A percentile compares a stretch with the other conserved stretches of the same genome.
These are phyloP conservation scores for Globisporangium nagaii DNA, from an alignment of 352 stramenopile genomes.

Conservation along the genomic window DNA sequence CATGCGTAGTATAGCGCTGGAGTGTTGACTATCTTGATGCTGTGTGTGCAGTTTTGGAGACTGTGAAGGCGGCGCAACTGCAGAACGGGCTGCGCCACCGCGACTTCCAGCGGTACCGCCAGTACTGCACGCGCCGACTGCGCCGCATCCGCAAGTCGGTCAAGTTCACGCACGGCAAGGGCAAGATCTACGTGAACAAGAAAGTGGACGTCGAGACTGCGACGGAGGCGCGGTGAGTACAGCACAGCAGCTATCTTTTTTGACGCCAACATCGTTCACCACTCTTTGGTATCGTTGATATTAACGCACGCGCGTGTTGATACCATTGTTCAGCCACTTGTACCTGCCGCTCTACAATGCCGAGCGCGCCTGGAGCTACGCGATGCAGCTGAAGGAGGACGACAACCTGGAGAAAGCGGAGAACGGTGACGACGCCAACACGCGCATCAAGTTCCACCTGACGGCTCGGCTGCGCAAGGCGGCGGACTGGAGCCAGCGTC, in stretches of 20 bases:
- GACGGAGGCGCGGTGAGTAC: conserved; percentile 44
- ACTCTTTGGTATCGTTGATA: too few relatives aligned
- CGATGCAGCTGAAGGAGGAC: conserved; percentile 89
- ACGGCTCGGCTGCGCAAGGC: conserved; percentile 84
- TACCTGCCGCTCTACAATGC: conserved; percentile 89
- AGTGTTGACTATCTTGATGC: background rate
- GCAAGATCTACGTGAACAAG: conserved; percentile 77
- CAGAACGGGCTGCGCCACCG: conserved; percentile 87
- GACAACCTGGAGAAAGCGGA: conserved; percentile 85
- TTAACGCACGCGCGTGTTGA: too few relatives aligned
- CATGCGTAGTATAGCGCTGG: background rate
- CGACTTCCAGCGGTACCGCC: conserved; percentile 89
- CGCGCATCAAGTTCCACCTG: conserved; percentile 88
- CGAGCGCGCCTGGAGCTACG: conserved; percentile 88
- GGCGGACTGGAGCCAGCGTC: conserved; percentile 79
- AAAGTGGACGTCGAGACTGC: conserved; percentile 80
- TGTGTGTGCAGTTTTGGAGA: conserved; percentile 62
- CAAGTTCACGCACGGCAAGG: conserved; percentile 86
- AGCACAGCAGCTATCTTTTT: too few relatives aligned
- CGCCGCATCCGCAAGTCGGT: conserved; percentile 84
- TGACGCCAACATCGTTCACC: too few relatives aligned
- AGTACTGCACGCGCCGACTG: conserved; percentile 87
- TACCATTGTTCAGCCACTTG: too few relatives aligned
- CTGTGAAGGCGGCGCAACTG: conserved; percentile 84
- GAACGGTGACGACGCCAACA: conserved; percentile 80